Percentiles rank a stretch among this genome's conserved stretches.
phyloP scores from a whole-genome alignment of 768 basidiomycete species.

The Flagelloscypha sp. region DNA sequence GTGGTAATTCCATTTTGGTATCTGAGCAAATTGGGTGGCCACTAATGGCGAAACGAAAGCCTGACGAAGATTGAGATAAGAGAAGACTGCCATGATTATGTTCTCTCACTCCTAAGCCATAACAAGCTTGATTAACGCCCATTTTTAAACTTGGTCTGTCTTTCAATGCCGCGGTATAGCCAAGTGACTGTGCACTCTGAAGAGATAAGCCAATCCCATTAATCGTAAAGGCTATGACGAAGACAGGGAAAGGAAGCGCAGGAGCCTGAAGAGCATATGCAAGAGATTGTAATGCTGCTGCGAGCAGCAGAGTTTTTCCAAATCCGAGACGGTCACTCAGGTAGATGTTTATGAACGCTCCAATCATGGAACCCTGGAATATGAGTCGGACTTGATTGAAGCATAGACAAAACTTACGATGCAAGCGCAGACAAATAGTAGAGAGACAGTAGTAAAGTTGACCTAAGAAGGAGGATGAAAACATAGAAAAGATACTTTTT shows the following conservation, averaged over 20 bases:
- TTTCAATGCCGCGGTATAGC: slow-evolving; percentile 35
- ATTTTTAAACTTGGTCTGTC: slow-evolving; percentile 35
- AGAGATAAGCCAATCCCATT: slow-evolving; percentile 23
- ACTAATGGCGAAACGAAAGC: slow-evolving; percentile 46
- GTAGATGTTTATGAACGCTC: slow-evolving; percentile 23
- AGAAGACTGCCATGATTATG: background rate
- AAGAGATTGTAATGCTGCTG: slow-evolving; percentile 33
- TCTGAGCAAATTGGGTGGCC: slow-evolving; percentile 50
- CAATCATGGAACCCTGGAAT: slow-evolving; percentile 21
- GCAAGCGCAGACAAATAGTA: slow-evolving; percentile 46
- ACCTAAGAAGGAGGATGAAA: slow-evolving; percentile 27
- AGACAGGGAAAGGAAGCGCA: slow-evolving; percentile 46
- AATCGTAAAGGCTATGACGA: slow-evolving; percentile 29
- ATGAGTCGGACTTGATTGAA: background rate
- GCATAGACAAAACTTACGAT: slow-evolving; percentile 21
- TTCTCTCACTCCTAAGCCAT: slow-evolving; percentile 20
- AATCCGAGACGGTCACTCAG: slow-evolving; percentile 19
- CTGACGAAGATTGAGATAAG: slow-evolving; percentile 28
- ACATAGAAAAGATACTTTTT: background rate
- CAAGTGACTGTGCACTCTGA: slow-evolving; percentile 43
- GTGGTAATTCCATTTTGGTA: slow-evolving; percentile 45
- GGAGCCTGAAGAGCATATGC: slow-evolving; percentile 40
- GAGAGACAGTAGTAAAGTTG: slow-evolving; percentile 42
- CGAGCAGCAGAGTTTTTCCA: slow-evolving; percentile 16
- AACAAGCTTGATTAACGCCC: slow-evolving; percentile 39